These are phyloP conservation scores for Podospora didyma DNA, from an alignment of 495 filamentous ascomycete species.

Conservation along the genomic window DNA sequence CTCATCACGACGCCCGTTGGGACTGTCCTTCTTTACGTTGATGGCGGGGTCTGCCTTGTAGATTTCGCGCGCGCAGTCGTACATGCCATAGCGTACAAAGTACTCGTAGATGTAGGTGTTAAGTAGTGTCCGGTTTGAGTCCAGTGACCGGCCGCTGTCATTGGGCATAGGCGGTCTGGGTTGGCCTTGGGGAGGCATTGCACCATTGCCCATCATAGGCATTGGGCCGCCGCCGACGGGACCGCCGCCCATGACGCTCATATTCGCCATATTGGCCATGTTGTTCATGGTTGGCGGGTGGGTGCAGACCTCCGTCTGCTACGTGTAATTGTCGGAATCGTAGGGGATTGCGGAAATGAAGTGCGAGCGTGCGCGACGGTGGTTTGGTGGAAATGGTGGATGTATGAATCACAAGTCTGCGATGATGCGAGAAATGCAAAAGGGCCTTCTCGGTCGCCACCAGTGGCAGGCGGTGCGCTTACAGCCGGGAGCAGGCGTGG, in stretches of 20 bases:
- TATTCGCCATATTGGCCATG: slow-evolving; percentile 59
- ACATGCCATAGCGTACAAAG: slow-evolving; percentile 77
- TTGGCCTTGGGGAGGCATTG: slow-evolving; percentile 28
- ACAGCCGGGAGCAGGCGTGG: slow-evolving; percentile 16
- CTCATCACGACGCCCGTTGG: slow-evolving; percentile 59
- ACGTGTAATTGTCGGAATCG: slow-evolving; percentile 9
- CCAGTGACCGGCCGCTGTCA: too few species aligned
- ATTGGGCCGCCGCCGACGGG: slow-evolving; percentile 59
- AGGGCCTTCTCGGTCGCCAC: slow-evolving; percentile 19
- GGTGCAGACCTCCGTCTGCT: slow-evolving; percentile 29
- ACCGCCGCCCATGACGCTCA: slow-evolving; percentile 62
- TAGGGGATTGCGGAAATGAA: too few species aligned
- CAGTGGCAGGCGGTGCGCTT: slow-evolving; percentile 25
- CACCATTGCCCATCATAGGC: slow-evolving; percentile 70
- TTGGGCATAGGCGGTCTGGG: slow-evolving; percentile 17
- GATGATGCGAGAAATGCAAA: background rate
- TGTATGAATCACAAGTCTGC: background rate
- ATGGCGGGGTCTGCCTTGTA: slow-evolving; percentile 57
- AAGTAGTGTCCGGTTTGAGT: slow-evolving; percentile 49
- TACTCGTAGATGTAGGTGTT: slow-evolving; percentile 99
- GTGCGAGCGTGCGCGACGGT: slow-evolving; percentile 6
- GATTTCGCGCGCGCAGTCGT: slow-evolving; percentile 72
- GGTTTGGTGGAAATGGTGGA: background rate
- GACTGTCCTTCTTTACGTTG: slow-evolving; percentile 52
- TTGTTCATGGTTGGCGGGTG: slow-evolving; percentile 58